phyloP scores from a whole-genome alignment of 2,329 filamentous ascomycete genomes.

The Pseudocercospora fuligena region DNA sequence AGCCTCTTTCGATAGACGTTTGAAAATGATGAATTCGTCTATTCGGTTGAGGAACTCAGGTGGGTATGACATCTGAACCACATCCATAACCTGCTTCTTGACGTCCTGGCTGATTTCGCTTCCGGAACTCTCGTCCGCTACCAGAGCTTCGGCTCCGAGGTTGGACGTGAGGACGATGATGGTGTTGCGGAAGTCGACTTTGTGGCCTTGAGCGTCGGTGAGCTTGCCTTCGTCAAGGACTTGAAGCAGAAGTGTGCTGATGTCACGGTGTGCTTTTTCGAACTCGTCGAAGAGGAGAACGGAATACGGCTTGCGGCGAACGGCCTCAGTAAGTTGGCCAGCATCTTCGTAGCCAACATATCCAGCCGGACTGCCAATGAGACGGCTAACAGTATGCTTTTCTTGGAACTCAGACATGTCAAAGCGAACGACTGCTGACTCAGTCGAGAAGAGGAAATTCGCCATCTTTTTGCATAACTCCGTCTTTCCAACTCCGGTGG shows the following conservation, averaged over 20 bases:
- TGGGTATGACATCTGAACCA: constrained; percentile 74
- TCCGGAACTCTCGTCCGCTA: constrained; percentile 52
- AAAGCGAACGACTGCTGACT: constrained; percentile 87
- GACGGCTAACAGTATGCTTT: constrained; percentile 89
- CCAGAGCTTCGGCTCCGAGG: constrained; percentile 87
- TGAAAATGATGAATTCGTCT: constrained; percentile 96
- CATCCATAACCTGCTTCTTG: constrained; percentile 83
- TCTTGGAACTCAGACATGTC: constrained; percentile 99
- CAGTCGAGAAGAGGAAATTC: constrained; percentile 88
- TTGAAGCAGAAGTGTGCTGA: constrained; percentile 87
- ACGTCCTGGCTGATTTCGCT: constrained; percentile 68
- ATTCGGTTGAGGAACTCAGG: constrained; percentile 97
- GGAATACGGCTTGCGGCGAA: constrained; percentile 91
- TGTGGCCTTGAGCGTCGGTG: constrained; percentile 93
- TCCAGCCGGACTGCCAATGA: constrained; percentile 91
- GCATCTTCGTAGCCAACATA: constrained; percentile 98
- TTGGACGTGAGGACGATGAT: constrained; percentile 97
- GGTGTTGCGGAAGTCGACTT: constrained; percentile 94
- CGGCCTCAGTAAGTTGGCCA: constrained; percentile 92
- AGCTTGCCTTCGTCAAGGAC: constrained; percentile 96
- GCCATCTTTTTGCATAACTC: constrained; percentile 97
- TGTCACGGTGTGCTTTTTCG: constrained; percentile 95
- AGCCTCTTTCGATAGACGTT: constrained; percentile 76
- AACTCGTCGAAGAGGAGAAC: constrained; percentile 96
- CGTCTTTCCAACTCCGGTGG: constrained; percentile 96